A percentile compares a stretch with the other conserved stretches of the same genome.
Evolutionary conservation across 2,329 filamentous ascomycete species (phyloP).

Genomic region (Scortechinia acanthostroma): DNA sequence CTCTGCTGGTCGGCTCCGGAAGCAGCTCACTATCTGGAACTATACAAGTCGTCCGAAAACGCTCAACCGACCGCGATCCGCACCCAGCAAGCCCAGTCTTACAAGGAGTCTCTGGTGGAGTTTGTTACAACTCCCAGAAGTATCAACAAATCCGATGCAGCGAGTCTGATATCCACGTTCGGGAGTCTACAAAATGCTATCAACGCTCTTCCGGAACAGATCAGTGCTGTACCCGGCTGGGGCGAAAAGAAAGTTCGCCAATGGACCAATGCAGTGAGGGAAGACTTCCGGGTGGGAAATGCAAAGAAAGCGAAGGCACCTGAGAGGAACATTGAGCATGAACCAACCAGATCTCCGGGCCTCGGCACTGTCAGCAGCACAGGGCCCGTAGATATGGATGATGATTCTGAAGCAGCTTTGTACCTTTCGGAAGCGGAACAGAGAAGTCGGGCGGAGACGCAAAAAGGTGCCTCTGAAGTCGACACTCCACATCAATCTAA

Average conservation of each 20-base stretch:
- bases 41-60: slow-evolving; percentile 60
- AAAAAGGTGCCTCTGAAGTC: background rate
- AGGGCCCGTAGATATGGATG: background rate
- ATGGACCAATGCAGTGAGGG: slow-evolving; percentile 51
- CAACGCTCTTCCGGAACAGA: slow-evolving; percentile 56
- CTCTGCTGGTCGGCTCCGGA: slow-evolving; percentile 61
- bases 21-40: slow-evolving; percentile 56
- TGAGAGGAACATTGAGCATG: no score
- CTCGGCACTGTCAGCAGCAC: background rate
- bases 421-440: background rate
- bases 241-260: slow-evolving; percentile 60
- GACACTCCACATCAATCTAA: background rate
- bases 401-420: background rate
- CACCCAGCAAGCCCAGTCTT: slow-evolving; percentile 50
- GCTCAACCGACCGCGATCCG: slow-evolving; percentile 55
- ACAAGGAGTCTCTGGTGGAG: slow-evolving; percentile 54
- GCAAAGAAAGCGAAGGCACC: slow-evolving; percentile 30
- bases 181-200: slow-evolving; percentile 55
- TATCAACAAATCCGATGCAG: slow-evolving; percentile 62
- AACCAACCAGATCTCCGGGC: no score
- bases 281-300: slow-evolving; percentile 50
- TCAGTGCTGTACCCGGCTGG: slow-evolving; percentile 56
- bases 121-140: slow-evolving; percentile 57
- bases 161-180: slow-evolving; percentile 57
- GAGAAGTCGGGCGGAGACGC: background rate